Evolutionary conservation across 2,329 filamentous ascomycete species (phyloP).

Genomic region (Pseudogymnoascus verrucosus): DNA sequence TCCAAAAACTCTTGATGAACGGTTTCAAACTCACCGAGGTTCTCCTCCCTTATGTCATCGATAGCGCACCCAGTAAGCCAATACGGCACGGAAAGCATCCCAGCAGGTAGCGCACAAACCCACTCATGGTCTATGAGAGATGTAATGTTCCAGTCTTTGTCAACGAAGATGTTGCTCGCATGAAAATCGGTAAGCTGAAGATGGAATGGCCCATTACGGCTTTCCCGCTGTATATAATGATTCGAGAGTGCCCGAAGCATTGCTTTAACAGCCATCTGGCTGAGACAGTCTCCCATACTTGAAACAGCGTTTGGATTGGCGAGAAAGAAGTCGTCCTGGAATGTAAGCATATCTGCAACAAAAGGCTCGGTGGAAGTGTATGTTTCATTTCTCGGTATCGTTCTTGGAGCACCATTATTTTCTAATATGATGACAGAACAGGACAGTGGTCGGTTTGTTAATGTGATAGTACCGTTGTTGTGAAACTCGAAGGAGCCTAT

Average conservation of each 20-base stretch:
- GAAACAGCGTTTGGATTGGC: constrained; percentile 20
- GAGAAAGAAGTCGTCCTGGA: constrained; percentile 25
- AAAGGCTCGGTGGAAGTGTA: constrained; percentile 22
- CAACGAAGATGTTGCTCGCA: constrained; percentile 30
- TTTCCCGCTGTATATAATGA: constrained; percentile 21
- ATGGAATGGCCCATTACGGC: constrained; percentile 24
- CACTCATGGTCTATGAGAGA: constrained; percentile 31
- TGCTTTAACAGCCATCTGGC: constrained; percentile 23
- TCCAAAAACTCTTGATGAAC: constrained; percentile 23
- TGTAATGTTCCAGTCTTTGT: constrained; percentile 30
- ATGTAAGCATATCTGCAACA: constrained; percentile 20
- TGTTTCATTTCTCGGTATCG: constrained; percentile 25
- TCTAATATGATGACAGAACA: constrained; percentile 27
- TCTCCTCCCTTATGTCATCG: constrained; percentile 17
- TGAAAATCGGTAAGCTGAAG: constrained; percentile 29
- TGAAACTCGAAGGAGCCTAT: constrained; percentile 23
- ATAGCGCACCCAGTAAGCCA: constrained; percentile 26
- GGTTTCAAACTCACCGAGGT: constrained; percentile 11
- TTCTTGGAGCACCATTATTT: constrained; percentile 27
- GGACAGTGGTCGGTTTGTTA: constrained; percentile 28
- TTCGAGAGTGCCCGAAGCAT: constrained; percentile 23
- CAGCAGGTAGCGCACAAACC: constrained; percentile 27
- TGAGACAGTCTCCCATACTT: constrained; percentile 20
- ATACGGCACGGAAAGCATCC: constrained; percentile 25
- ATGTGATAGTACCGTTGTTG: constrained; percentile 26